Evolutionary conservation across 2,329 filamentous ascomycete genomes (phyloP).

Genomic region (Mycosphaerella sp.): DNA sequence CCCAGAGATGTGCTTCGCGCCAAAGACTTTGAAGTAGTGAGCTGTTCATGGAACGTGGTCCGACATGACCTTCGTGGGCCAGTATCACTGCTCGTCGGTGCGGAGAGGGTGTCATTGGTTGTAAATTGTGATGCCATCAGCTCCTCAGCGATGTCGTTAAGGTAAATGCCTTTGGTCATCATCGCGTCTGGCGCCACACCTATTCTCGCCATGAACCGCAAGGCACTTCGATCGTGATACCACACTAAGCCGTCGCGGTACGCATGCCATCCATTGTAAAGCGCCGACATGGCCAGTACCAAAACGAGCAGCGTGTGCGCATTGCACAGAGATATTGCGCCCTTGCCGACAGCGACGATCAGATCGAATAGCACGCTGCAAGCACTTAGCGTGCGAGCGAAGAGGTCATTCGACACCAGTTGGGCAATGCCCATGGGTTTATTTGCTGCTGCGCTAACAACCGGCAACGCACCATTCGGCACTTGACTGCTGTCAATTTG

Average conservation of each 20-base stretch:
- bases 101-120: constrained; percentile 13
- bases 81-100: not conserved
- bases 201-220: constrained; percentile 71
- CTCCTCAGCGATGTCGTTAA: constrained; percentile 73
- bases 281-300: constrained; percentile 60
- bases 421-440: constrained; percentile 23
- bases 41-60: constrained; percentile 31
- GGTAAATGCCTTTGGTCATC: constrained; percentile 81
- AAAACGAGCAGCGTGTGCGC: constrained; percentile 69
- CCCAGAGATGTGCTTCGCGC: constrained; percentile 9
- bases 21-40: constrained; percentile 17
- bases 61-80: constrained; percentile 26
- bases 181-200: constrained; percentile 71
- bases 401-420: constrained; percentile 30
- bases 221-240: constrained; percentile 79
- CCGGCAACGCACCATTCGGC: constrained; percentile 13
- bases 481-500: constrained; percentile 30
- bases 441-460: constrained; percentile 10
- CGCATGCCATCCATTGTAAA: constrained; percentile 69
- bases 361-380: constrained; percentile 39
- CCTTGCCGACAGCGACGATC: constrained; percentile 34
- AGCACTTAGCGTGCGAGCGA: constrained; percentile 24
- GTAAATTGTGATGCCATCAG: constrained; percentile 38
- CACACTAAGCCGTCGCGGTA: constrained; percentile 68
- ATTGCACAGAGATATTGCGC: constrained; percentile 27